Base-by-base conservation (phyloP, 768 basidiomycete species). In the Pleurotus tuber-regium region DNA sequence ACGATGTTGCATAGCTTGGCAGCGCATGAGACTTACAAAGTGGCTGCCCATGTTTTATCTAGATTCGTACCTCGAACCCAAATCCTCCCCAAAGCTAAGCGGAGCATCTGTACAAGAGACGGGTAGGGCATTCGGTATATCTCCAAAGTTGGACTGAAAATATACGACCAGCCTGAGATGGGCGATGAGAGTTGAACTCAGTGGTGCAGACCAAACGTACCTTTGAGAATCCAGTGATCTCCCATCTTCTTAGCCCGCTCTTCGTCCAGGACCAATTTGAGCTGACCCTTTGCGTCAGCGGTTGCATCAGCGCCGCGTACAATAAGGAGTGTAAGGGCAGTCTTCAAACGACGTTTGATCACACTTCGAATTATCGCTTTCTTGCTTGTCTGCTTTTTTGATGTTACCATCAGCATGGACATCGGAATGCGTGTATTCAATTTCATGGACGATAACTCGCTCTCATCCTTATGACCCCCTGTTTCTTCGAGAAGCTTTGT, bases 111-210 rank as follows among this genome's bases (percentile, higher is more conserved):
- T 24, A 80, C 65, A 29, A 80, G 63, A 5, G 67, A 57, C 1
- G 66, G 50, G 57, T 73, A 77, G 0, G 77, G 72, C 75, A 76
- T 77, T 4, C 65, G 65, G 54, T 76, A 74, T 1, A 78, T 51
- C 30, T 68, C 65, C 2, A 70, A 59, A 0, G 61, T 68, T 7
- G 73, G 72, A 14, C 57, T 63, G 48, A 76, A 70, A 29, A 74
- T 56, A 50, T 81, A 81, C 35, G 75, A 67, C 79, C 79, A 81
- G n/a, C 73, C 79, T 79, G 30, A 10, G 19, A 21, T 4, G 36
- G 11, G 35, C 23, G 30, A 6, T 41, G 5, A 16, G n/a, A n/a
- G 10, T 53, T 12, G 39, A 44, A 19, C n/a, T 21, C 3, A 14
- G 14, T 12, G 36, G 52, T 21, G 48, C 2, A 30, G 19, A 23